Evolutionary conservation across 1,139 yeast genomes (phyloP).

Genomic region (Diutina mesorugosa): DNA sequence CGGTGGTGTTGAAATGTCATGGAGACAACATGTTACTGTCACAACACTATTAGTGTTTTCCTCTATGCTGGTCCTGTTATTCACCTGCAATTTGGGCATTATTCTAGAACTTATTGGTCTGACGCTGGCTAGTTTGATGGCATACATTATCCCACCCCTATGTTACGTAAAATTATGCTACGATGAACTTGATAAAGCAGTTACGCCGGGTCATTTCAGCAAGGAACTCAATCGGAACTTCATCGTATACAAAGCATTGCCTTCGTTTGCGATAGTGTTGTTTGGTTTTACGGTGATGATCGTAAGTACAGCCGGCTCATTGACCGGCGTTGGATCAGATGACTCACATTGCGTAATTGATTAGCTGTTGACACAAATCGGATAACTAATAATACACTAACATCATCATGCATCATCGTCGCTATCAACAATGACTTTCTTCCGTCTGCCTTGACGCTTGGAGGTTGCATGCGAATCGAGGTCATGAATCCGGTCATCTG

Average conservation of each 20-base stretch:
- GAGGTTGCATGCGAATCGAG: not conserved
- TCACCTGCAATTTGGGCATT: constrained; percentile 83
- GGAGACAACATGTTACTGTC: constrained; percentile 43
- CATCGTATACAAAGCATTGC: constrained; percentile 23
- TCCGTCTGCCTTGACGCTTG: not conserved
- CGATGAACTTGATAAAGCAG: constrained; percentile 25
- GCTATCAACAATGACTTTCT: not conserved
- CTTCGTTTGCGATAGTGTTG: constrained; percentile 46
- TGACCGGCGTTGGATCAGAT: constrained; percentile 31
- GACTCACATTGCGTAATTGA: constrained; percentile 27
- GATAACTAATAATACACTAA: not conserved
- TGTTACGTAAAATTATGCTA: constrained; percentile 61
- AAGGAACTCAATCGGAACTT: constrained; percentile 13
- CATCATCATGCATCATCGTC: not conserved
- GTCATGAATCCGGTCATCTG: not conserved
- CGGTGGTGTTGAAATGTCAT: constrained; percentile 28
- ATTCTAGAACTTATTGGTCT: constrained; percentile 86
- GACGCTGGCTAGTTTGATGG: constrained; percentile 85
- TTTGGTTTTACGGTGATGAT: constrained; percentile 75
- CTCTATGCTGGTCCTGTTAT: constrained; percentile 65
- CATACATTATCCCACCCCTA: constrained; percentile 81
- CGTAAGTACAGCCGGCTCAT: constrained; percentile 63
- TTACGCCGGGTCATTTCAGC: constrained; percentile 14
- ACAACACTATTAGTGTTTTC: constrained; percentile 56
- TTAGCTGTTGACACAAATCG: constrained; percentile 6